Evolutionary conservation across 106 monocot species (phyloP).

Genomic region (Dactylorhiza incarnata): DNA sequence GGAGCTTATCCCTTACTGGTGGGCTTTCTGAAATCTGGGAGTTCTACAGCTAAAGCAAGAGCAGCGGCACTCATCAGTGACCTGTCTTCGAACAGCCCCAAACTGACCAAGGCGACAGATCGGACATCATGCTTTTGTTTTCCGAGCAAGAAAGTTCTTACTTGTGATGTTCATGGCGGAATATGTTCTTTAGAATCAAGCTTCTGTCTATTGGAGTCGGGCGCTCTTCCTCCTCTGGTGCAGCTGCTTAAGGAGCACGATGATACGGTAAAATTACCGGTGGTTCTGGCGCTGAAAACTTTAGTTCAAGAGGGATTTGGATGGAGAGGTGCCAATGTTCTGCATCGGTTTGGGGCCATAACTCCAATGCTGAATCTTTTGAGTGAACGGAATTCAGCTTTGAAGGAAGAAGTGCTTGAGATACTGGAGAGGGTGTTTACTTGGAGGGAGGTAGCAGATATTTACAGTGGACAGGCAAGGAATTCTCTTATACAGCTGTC

Average conservation of each 20-base stretch:
- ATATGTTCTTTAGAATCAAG: conserved; percentile 15
- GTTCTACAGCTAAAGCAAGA: conserved; percentile 9
- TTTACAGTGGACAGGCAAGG: no score
- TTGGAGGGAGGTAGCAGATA: no score
- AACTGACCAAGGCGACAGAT: neutral
- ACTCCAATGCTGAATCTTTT: conserved; percentile 13
- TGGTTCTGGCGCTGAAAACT: conserved; percentile 6
- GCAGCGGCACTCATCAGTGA: conserved; percentile 13
- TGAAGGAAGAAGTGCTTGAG: no score
- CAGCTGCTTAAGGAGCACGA: conserved; percentile 10
- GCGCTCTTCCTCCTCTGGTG: conserved; percentile 11
- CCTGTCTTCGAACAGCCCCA: conserved; percentile 13
- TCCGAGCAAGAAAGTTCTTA: neutral
- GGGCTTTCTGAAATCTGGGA: conserved; percentile 5
- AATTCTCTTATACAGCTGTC: no score
- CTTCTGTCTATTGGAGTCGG: conserved; percentile 12
- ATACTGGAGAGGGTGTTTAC: no score
- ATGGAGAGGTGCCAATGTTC: neutral
- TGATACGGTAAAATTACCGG: neutral
- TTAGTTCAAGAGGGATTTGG: conserved; percentile 18
- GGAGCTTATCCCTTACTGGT: conserved; percentile 18
- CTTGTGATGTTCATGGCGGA: conserved; percentile 15
- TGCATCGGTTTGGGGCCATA: conserved; percentile 7
- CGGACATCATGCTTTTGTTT: conserved; percentile 14
- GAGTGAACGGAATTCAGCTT: neutral